phyloP scores from a whole-genome alignment of 2,329 filamentous ascomycete genomes.

The Catunica adiposa region DNA sequence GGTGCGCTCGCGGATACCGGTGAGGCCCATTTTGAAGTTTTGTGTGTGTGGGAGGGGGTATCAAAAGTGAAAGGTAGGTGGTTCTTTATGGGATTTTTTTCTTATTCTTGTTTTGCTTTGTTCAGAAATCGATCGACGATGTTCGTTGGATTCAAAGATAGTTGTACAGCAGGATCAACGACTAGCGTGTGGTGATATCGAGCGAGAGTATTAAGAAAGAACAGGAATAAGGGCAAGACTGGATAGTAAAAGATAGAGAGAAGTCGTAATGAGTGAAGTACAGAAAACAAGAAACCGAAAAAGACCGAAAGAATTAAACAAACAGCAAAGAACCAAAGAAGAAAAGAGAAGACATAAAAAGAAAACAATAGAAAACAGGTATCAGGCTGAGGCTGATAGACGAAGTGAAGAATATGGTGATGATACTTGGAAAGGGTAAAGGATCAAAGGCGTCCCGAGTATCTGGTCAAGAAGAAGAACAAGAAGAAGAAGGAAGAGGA shows the following conservation, averaged over 20 bases:
- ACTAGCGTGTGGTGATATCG: not conserved
- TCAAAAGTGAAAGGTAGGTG: not conserved
- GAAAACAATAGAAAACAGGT: not conserved
- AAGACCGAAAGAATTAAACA: not conserved
- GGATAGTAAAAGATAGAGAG: not conserved
- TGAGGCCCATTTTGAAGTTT: conserved; percentile 10
- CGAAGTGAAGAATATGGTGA: not conserved
- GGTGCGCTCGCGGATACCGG: conserved; percentile 9
- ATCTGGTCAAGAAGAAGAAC: not conserved
- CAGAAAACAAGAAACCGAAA: not conserved
- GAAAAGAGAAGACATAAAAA: not conserved
- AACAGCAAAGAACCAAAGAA: not conserved
- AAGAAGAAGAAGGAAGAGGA: not conserved
- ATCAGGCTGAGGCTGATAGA: not conserved
- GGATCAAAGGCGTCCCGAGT: not conserved
- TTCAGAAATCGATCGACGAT: conserved; percentile 1
- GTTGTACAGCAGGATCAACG: not conserved
- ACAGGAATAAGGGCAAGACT: not conserved
- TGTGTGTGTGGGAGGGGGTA: not conserved
- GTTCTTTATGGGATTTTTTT: not conserved
- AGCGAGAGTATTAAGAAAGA: not conserved
- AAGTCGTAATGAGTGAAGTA: conserved; percentile 2
- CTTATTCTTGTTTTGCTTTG: not conserved
- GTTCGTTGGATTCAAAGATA: not conserved
- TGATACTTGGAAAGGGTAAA: conserved; percentile 1